Evolutionary conservation across 1,284 basidiomycete species (phyloP), one percentile per base, ranked within the genome.

Genomic region (Chalciporus sp.): DNA sequence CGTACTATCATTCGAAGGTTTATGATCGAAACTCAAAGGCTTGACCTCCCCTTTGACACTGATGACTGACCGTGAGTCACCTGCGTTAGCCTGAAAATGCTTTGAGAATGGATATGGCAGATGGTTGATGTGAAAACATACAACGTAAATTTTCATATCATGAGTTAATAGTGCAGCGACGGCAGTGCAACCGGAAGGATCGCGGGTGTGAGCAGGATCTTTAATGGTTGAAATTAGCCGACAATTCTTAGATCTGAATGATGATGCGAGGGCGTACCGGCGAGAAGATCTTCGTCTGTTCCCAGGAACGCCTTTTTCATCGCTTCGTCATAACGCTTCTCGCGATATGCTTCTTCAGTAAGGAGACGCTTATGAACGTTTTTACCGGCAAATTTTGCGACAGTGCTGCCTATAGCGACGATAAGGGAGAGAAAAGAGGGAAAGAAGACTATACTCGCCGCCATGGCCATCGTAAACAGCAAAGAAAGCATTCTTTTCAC

Each of bases 391-490:
- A 90, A 99, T 71, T 86, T 88, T 20, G 97, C 95, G 19, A 95
- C 93, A 1, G 90, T 83, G 20, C 90, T 84, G 45, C 97, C 95
- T 96, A 59, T 12, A 47, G 42, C 40, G 45, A 45, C 59, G 47
- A 17, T 37, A 39, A 41, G 29, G 51, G 40, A 59, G n/a, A 27
- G 44, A 39, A 58, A 20, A 20, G 20, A 5, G 23, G 12, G 14
- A 27, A 52, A 44, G 37, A 17, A 41, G 19, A 42, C 42, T 47
- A 23, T 33, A 74, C 88, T 60, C 68, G 95, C 94, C 97, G 58
- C 97, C 97, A 69, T 99, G 97, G 20, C 97, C 97, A 74, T 99
- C 97, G 69, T 98, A 99, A 1, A 99, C 95, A 35, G 92, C 96
- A 65, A 98, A 98, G 74, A 98, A 96, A 1, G 86, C 78, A 68